Conservation (phyloP, 192 early-diverging fungal genomes). For the Linderina pennispora region DNA sequence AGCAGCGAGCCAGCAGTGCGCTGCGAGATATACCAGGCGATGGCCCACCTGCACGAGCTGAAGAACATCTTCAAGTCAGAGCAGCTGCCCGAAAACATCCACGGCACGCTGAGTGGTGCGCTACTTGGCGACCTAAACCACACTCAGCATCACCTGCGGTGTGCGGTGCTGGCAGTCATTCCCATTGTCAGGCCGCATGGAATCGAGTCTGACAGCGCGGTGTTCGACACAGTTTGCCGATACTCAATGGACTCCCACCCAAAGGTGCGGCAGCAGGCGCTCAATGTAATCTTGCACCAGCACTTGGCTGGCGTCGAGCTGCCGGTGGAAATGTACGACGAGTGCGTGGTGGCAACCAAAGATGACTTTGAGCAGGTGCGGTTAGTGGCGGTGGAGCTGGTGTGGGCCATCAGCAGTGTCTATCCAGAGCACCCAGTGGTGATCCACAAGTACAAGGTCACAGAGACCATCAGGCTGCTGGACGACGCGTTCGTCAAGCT, state of each 20-base stretch:
- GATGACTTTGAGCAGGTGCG: constrained; percentile 74
- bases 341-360: constrained; percentile 55
- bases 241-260: constrained; percentile 36
- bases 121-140: constrained; percentile 25
- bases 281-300: constrained; percentile 19
- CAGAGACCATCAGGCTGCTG: constrained; percentile 41
- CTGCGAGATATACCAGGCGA: constrained; percentile 36
- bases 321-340: constrained; percentile 51
- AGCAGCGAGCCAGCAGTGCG: constrained; percentile 15
- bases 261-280: constrained; percentile 31
- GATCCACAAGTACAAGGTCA: constrained; percentile 17
- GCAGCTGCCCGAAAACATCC: neutral
- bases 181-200: constrained; percentile 3
- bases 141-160: constrained; percentile 38
- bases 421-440: constrained; percentile 43
- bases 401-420: constrained; percentile 55
- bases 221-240: constrained; percentile 24
- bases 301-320: constrained; percentile 19
- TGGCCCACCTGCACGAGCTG: constrained; percentile 21
- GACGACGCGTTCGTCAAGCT: constrained; percentile 76
- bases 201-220: neutral
- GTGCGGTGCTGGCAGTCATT: constrained; percentile 18
- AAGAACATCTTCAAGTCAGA: constrained; percentile 14
- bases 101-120: constrained; percentile 4
- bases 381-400: constrained; percentile 57